Base-by-base conservation (phyloP, 176 grass and related monocot genomes). In the Tillandsia fasciculata region DNA sequence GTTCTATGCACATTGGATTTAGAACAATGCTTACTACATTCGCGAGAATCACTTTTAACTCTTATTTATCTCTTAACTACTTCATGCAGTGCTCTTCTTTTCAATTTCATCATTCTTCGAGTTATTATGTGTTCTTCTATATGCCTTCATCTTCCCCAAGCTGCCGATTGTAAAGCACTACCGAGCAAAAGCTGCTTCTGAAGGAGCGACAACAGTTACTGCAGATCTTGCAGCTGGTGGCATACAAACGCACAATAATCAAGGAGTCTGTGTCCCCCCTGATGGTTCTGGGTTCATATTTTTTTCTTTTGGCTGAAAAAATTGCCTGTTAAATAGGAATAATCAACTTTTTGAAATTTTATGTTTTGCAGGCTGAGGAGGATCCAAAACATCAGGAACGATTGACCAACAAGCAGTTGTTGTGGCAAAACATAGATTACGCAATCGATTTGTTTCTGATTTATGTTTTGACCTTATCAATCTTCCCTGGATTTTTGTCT, bases 401-500 rank as follows among this genome's bases (percentile, higher is more conserved):
- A 72, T 70, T 90, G 74, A 89, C 52, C 66, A 84, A 33, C 53
- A 90, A 69, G 54, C 52, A 97, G 57, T 80, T 97, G 26, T 56
- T 85, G 66, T 29, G 84, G 23, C 47, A 85, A 64, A 95, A 90
- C 47, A 78, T 83, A 48, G 86, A 95, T 61, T 81, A 90, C 67
- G 83, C 74, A 9, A 26, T 84, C 13, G 87, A 80, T 22, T 8
- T 86, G 42, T 90, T 82, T 73, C 70, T 87, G 61, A 80, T 89
- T 51, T 87, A 87, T 68, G 64, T 81, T 27, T 67, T 95, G 71
- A 89, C 81, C 8, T 7, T 95, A 22, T 89, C 90, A 12, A 95
- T 95, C 73, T 89, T 95, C 57, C 90, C 86, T 1, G 90, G 94
- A 15, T 97, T 97, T 72, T 77, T 97, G 76, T 90, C 94, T 13